phyloP scores from a whole-genome alignment of 306 rosid species.

The Gynostemma pentaphyllum region DNA sequence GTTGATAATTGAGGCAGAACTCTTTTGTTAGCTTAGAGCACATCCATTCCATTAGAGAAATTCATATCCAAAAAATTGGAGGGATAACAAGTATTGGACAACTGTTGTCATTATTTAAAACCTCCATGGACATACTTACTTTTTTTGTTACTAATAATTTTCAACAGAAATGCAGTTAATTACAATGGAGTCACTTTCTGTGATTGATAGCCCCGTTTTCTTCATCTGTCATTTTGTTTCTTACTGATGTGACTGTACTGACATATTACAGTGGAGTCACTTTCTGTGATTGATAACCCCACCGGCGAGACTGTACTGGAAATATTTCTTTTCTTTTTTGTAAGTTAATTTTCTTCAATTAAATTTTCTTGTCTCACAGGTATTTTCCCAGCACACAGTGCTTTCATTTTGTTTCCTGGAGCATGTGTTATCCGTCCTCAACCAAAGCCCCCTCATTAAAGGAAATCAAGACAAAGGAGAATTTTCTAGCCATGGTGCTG shows the following conservation, averaged over 20 bases:
- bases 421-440: conserved; percentile 62
- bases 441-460: conserved; percentile 49
- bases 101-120: not conserved
- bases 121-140: not conserved
- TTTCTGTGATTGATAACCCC: not conserved
- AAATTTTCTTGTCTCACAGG: conserved; percentile 31
- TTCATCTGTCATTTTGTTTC: not conserved
- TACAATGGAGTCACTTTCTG: not conserved
- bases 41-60: not conserved
- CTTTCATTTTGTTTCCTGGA: conserved; percentile 78
- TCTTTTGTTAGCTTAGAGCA: not conserved
- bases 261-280: not conserved
- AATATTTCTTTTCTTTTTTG: too few relatives aligned
- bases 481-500: conserved; percentile 34
- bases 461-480: conserved; percentile 50
- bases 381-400: conserved; percentile 79
- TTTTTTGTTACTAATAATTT: not conserved
- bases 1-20: not conserved
- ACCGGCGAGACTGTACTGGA: too few relatives aligned
- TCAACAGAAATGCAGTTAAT: not conserved
- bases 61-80: not conserved
- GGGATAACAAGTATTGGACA: not conserved
- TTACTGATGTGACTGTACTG: too few relatives aligned
- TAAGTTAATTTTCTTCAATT: not conserved
- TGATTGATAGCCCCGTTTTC: not conserved